Percentiles rank a stretch among this genome's conserved stretches.
Evolutionary conservation across 2,329 filamentous ascomycete species (phyloP).

Genomic region (Metarhizium guizhouense): DNA sequence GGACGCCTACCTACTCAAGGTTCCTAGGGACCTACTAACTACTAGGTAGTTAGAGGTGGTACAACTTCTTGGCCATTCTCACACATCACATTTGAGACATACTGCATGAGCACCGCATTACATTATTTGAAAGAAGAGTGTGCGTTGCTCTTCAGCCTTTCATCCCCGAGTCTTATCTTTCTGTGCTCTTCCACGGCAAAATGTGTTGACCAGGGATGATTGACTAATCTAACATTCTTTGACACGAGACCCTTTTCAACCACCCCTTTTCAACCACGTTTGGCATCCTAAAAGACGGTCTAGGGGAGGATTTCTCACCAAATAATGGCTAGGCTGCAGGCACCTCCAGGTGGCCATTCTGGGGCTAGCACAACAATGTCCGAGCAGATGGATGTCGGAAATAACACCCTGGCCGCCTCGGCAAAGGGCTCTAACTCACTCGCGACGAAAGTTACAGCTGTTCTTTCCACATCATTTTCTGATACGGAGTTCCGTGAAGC

Average conservation of each 20-base stretch:
- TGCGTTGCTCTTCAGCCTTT: too few relatives aligned
- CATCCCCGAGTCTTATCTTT: too few relatives aligned
- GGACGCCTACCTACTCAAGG: too few relatives aligned
- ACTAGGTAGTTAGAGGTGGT: too few relatives aligned
- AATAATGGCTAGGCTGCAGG: not conserved
- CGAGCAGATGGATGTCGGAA: not conserved
- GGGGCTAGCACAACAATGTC: not conserved
- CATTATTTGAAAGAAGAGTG: too few relatives aligned
- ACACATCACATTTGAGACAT: too few relatives aligned
- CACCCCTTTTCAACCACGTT: not conserved
- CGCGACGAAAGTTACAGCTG: constrained; percentile 70
- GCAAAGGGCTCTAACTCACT: constrained; percentile 49
- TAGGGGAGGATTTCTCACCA: not conserved
- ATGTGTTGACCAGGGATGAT: too few relatives aligned
- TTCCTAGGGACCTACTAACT: too few relatives aligned
- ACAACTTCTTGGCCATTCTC: too few relatives aligned
- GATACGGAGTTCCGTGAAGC: constrained; percentile 88
- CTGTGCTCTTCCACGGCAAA: too few relatives aligned
- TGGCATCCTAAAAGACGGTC: too few relatives aligned
- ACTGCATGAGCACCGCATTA: too few relatives aligned
- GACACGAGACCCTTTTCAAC: not conserved
- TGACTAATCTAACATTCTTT: not conserved
- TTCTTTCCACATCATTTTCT: constrained; percentile 86
- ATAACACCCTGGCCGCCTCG: not conserved
- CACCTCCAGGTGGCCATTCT: not conserved